Conservation (phyloP, 495 filamentous ascomycete genomes). For the Penicillium nucicola region DNA sequence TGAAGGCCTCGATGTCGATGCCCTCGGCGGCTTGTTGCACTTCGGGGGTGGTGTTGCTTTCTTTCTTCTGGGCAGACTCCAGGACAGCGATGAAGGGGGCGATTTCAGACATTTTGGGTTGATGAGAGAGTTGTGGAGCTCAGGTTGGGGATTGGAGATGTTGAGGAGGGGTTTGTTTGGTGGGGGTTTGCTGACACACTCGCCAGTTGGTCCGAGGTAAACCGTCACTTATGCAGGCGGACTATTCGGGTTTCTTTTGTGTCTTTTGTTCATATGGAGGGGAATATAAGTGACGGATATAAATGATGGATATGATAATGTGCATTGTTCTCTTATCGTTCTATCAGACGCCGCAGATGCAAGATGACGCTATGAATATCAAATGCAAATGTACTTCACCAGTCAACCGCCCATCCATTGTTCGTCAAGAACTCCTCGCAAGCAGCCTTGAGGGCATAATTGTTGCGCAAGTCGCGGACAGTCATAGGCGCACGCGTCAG, state of each 20-base stretch:
- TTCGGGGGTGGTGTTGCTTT: slow-evolving; percentile 26
- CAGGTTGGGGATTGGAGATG: slow-evolving; percentile 16
- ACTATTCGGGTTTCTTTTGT: too few relatives aligned
- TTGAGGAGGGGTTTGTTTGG: slow-evolving; percentile 19
- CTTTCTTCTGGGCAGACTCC: slow-evolving; percentile 27
- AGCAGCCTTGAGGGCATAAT: slow-evolving; percentile 77
- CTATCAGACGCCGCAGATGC: slow-evolving; percentile 10
- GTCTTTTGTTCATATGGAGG: too few relatives aligned
- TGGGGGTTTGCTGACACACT: slow-evolving; percentile 20
- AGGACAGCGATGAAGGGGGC: slow-evolving; percentile 31
- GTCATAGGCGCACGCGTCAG: slow-evolving; percentile 73
- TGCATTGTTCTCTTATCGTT: background rate
- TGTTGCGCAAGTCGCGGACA: slow-evolving; percentile 73
- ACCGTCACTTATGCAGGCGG: background rate
- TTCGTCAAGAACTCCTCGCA: slow-evolving; percentile 79
- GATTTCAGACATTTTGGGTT: slow-evolving; percentile 32
- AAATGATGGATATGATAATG: too few relatives aligned
- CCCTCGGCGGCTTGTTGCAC: slow-evolving; percentile 28
- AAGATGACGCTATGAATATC: slow-evolving; percentile 20
- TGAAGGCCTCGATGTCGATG: slow-evolving; percentile 29
- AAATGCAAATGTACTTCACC: slow-evolving; percentile 45
- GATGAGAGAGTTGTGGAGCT: background rate
- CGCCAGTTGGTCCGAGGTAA: slow-evolving; percentile 15
- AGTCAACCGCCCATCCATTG: slow-evolving; percentile 95
- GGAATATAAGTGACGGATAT: too few relatives aligned